phyloP scores from a whole-genome alignment of 1,284 basidiomycete genomes.

The Cryptococcus maquisensis region DNA sequence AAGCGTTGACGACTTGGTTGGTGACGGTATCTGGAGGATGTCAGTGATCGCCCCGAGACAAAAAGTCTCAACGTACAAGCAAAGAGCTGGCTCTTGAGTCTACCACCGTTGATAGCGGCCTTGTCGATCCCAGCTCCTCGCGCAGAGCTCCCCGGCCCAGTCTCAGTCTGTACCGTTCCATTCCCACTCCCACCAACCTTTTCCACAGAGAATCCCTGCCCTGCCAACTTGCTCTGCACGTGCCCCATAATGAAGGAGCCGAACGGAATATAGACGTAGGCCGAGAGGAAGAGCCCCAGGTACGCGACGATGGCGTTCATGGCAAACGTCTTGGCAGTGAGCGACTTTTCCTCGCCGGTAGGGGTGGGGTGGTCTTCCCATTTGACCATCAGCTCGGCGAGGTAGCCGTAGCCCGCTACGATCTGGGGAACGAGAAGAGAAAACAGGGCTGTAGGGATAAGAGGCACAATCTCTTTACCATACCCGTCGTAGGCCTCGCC shows the following conservation, averaged over 20 bases:
- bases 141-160: neutral
- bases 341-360: slow-evolving; percentile 67
- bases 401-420: slow-evolving; percentile 68
- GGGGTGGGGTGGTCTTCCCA: slow-evolving; percentile 90
- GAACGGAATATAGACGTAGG: slow-evolving; percentile 89
- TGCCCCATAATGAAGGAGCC: slow-evolving; percentile 71
- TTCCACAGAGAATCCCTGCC: slow-evolving; percentile 5
- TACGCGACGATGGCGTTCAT: slow-evolving; percentile 86
- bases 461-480: slow-evolving; percentile 65
- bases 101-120: slow-evolving; percentile 54
- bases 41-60: neutral
- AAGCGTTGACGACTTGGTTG: slow-evolving; percentile 77
- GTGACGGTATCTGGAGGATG: slow-evolving; percentile 68
- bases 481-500: slow-evolving; percentile 80
- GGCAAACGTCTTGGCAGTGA: slow-evolving; percentile 89
- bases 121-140: slow-evolving; percentile 28
- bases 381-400: slow-evolving; percentile 67
- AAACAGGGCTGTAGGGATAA: slow-evolving; percentile 81
- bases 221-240: slow-evolving; percentile 51
- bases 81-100: slow-evolving; percentile 88
- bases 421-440: slow-evolving; percentile 76
- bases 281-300: slow-evolving; percentile 74
- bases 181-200: neutral
- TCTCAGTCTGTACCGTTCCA: neutral
- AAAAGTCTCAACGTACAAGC: slow-evolving; percentile 53